Evolutionary conservation across 106 monocot species (phyloP).

Genomic region (Cymbidium sinense): DNA sequence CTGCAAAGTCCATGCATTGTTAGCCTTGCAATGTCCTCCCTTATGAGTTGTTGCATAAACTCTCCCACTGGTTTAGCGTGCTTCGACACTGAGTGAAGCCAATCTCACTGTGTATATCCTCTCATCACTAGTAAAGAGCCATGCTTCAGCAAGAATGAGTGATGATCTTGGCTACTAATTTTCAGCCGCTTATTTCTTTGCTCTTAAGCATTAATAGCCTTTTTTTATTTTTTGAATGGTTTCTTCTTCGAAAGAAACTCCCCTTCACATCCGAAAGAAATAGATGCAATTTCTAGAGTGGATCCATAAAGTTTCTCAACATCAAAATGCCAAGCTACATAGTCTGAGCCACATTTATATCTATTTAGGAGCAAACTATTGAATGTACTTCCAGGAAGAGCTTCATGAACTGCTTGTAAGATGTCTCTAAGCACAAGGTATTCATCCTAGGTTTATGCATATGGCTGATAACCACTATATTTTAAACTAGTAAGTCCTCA

Average conservation of each 20-base stretch:
- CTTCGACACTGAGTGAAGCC: too few species aligned
- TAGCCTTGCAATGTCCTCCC: too few species aligned
- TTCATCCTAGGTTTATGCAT: slow-evolving; percentile 80
- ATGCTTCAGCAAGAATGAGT: slow-evolving; percentile 69
- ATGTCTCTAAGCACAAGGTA: slow-evolving; percentile 82
- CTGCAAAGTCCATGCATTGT: too few species aligned
- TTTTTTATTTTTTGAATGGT: slow-evolving; percentile 45
- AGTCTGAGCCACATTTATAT: slow-evolving; percentile 72
- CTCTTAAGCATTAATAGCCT: slow-evolving; percentile 14
- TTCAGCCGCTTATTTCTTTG: too few species aligned
- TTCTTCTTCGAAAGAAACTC: slow-evolving; percentile 72
- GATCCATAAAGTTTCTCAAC: slow-evolving; percentile 90
- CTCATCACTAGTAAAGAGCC: slow-evolving; percentile 88
- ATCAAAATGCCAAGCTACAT: slow-evolving; percentile 92
- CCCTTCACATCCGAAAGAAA: too few species aligned
- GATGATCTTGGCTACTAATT: slow-evolving; percentile 30
- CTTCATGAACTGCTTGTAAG: slow-evolving; percentile 66
- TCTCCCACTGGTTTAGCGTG: too few species aligned
- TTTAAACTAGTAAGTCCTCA: slow-evolving; percentile 61
- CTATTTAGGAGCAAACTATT: slow-evolving; percentile 69
- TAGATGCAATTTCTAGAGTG: too few species aligned
- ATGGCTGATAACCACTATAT: slow-evolving; percentile 92
- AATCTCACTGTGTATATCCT: too few species aligned
- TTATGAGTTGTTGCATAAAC: too few species aligned
- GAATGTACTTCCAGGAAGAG: slow-evolving; percentile 73